Evolutionary conservation across 768 basidiomycete species (phyloP).

Genomic region (Auriscalpium orientale): DNA sequence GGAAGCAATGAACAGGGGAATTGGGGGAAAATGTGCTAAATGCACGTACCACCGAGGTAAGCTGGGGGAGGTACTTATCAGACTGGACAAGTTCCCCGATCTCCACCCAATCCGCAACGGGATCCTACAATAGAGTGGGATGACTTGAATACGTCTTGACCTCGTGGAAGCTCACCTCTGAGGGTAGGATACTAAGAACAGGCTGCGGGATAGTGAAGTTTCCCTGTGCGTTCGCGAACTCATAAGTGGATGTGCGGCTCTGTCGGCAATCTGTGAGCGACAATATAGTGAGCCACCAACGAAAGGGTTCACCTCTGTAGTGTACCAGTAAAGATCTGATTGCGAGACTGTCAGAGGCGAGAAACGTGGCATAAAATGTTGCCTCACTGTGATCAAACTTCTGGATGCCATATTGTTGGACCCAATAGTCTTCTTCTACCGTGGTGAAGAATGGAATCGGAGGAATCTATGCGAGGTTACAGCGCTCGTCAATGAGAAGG

Average conservation of each 20-base stretch:
- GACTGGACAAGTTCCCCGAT: constrained; percentile 23
- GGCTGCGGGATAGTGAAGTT: constrained; percentile 38
- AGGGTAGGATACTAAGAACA: constrained; percentile 33
- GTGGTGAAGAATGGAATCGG: constrained; percentile 51
- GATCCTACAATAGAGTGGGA: constrained; percentile 25
- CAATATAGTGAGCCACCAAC: background rate
- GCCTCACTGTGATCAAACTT: constrained; percentile 52
- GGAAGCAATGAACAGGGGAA: no score
- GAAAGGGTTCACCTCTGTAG: constrained; percentile 2
- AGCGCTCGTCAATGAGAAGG: background rate
- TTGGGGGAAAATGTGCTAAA: no score
- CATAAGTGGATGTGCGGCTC: constrained; percentile 34
- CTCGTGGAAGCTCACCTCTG: constrained; percentile 21
- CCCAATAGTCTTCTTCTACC: constrained; percentile 64
- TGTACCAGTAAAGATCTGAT: no score
- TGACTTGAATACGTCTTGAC: background rate
- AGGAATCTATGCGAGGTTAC: constrained; percentile 37
- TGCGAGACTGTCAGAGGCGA: no score
- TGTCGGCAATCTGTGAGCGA: constrained; percentile 12
- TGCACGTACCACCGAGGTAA: no score
- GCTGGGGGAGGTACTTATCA: constrained; percentile 25
- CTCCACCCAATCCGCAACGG: constrained; percentile 36
- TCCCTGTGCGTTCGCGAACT: constrained; percentile 30
- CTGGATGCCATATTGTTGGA: constrained; percentile 50
- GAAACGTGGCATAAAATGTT: no score